These are phyloP conservation scores for Gentiana macrophylla DNA, from an alignment of 257 asterid species.

Conservation along the genomic window DNA sequence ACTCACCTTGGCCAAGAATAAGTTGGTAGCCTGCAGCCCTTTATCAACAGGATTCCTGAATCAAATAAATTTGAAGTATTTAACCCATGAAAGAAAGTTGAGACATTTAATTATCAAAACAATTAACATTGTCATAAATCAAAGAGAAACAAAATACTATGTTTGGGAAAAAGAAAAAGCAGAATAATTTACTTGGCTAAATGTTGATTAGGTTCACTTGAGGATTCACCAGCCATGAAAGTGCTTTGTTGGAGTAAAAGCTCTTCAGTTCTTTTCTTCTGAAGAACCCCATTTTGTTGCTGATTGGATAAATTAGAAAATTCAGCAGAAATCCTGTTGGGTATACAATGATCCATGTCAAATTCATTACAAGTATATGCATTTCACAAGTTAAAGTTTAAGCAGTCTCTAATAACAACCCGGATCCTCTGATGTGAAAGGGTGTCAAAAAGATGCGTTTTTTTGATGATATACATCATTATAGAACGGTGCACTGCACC, in stretches of 20 bases:
- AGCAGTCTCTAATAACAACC: too few relatives aligned
- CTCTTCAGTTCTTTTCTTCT: constrained; percentile 30
- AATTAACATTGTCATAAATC: too few relatives aligned
- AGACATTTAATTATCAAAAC: too few relatives aligned
- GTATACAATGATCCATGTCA: too few relatives aligned
- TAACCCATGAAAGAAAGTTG: too few relatives aligned
- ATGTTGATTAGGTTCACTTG: constrained; percentile 24
- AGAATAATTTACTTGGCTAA: constrained; percentile 29
- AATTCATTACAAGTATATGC: too few relatives aligned
- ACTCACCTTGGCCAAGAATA: constrained; percentile 58
- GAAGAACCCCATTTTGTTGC: constrained; percentile 24
- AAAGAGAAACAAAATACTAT: too few relatives aligned
- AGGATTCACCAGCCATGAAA: constrained; percentile 30
- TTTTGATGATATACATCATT: too few relatives aligned
- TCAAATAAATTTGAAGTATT: neutral
- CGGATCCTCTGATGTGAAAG: too few relatives aligned
- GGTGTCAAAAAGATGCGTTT: too few relatives aligned
- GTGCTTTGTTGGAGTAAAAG: constrained; percentile 16
- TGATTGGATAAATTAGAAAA: constrained; percentile 40
- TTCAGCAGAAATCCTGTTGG: constrained; percentile 55
- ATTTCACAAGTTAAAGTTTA: neutral
- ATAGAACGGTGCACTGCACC: too few relatives aligned
- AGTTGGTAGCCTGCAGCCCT: constrained; percentile 48
- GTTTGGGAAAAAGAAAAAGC: neutral
- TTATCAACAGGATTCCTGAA: constrained; percentile 42